Base-by-base conservation (phyloP, 768 basidiomycete genomes). In the Boletus sp. region DNA sequence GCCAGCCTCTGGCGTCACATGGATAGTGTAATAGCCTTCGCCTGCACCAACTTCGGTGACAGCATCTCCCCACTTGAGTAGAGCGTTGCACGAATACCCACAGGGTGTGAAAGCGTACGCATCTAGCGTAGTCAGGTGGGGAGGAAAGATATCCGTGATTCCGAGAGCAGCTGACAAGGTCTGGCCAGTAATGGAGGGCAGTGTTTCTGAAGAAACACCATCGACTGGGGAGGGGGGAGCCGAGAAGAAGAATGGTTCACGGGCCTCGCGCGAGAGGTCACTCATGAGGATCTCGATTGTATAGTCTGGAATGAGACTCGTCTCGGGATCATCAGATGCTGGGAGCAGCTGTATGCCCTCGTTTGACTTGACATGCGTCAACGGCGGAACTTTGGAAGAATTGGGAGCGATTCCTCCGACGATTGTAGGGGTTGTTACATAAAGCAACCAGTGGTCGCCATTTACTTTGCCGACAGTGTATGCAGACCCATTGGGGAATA, bases 251-350 rank as follows among this genome's bases (percentile, higher is more conserved):
- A 99, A 99, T 1, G 86, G 82, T 17, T 77, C 74, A 51, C 93
- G 83, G n/a, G 88, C 88, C 38, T 77, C 69, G 9, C 87, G 81
- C 15, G 87, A 82, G 19, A 99, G 83, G 60, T 90, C 82, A 47
- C 93, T 92, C 97, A 99, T 99, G 66, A 98, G 84, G 67, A 99
- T 94, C 74, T 99, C 97, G 68, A 99, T 88, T 46, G 97, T 98
- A 67, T 88, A 94, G 72, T 98, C 97, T 57, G 82, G 82, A n/a
- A 63, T 54, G 42, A 58, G 32, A 14, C 37, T 19, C 17, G 54
- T 47, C 17, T 64, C 66, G 51, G 65, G 40, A 39, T 47, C 46
- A 38, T 50, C 55, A 19, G 46, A 53, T 23, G 48, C 39, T 33
- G 40, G 50, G 38, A 19, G 43, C 3, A 40, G 51, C n/a, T 64